A percentile compares a stretch with the other conserved stretches of the same genome.
Conservation (phyloP, 2,329 filamentous ascomycete species). For the Monosporascus sp. region DNA sequence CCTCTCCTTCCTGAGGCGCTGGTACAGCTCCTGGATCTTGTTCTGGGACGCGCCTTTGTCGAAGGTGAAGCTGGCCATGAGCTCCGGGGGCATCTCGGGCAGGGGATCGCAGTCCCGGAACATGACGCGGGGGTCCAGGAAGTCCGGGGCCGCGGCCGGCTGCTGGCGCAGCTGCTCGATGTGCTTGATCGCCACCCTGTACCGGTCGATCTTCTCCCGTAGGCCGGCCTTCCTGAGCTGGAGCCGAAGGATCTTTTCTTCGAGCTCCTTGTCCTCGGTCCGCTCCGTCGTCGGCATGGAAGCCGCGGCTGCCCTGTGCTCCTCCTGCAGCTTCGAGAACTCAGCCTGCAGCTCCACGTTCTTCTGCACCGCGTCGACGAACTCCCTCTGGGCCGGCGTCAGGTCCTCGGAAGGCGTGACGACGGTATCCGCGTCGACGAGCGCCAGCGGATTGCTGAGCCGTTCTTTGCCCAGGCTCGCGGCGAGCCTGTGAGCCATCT, state of each 20-base stretch:
- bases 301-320: constrained; percentile 16
- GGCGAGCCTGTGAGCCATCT: constrained; percentile 49
- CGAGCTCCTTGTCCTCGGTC: constrained; percentile 15
- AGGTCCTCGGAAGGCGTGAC: constrained; percentile 32
- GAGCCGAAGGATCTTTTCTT: constrained; percentile 35
- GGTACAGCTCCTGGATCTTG: constrained; percentile 43
- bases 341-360: constrained; percentile 47
- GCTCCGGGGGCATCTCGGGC: constrained; percentile 46
- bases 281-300: constrained; percentile 11
- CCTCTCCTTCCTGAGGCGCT: constrained; percentile 52
- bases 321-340: constrained; percentile 35
- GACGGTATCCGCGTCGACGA: constrained; percentile 36
- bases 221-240: constrained; percentile 48
- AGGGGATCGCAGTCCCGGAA: constrained; percentile 39
- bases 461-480: constrained; percentile 40
- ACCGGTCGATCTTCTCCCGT: constrained; percentile 44
- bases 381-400: constrained; percentile 47
- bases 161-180: constrained; percentile 46
- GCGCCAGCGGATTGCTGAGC: constrained; percentile 40
- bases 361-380: constrained; percentile 47
- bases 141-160: constrained; percentile 44
- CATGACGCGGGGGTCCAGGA: constrained; percentile 44
- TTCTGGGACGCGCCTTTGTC: constrained; percentile 33
- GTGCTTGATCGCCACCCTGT: constrained; percentile 46
- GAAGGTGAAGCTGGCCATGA: constrained; percentile 44